A percentile compares a stretch with the other conserved stretches of the same genome.
These are phyloP conservation scores for Termitomyces sp. DNA, from an alignment of 768 basidiomycete species.

Conservation along the genomic window DNA sequence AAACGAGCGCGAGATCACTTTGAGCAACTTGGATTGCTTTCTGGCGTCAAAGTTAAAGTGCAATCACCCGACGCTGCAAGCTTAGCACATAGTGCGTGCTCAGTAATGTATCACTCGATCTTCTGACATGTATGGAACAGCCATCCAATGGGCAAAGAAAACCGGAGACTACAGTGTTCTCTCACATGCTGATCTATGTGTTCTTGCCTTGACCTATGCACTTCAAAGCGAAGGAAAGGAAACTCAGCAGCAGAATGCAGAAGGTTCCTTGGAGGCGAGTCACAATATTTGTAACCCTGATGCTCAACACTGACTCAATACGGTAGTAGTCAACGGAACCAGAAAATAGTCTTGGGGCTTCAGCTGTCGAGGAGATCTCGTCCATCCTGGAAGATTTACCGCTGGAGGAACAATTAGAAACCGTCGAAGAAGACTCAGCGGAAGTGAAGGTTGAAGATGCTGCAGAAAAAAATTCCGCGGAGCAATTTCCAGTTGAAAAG, in stretches of 20 bases:
- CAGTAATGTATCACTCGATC: background rate
- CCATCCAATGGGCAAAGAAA: constrained; percentile 88
- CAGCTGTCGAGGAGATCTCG: constrained; percentile 10
- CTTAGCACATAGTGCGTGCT: constrained; percentile 50
- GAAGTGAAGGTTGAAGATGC: background rate
- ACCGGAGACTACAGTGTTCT: constrained; percentile 94
- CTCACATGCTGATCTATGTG: constrained; percentile 85
- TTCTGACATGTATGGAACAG: constrained; percentile 32
- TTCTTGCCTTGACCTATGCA: constrained; percentile 83
- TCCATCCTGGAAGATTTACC: constrained; percentile 11
- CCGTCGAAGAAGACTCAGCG: constrained; percentile 2
- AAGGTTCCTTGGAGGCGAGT: constrained; percentile 21
- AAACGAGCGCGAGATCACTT: constrained; percentile 83
- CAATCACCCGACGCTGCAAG: constrained; percentile 66
- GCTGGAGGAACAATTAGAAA: constrained; percentile 12
- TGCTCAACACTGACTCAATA: constrained; percentile 14
- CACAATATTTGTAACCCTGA: background rate
- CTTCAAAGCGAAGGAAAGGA: constrained; percentile 54
- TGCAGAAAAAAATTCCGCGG: constrained; percentile 9
- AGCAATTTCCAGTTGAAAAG: constrained; percentile 14
- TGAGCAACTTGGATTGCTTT: constrained; percentile 65
- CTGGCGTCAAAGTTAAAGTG: constrained; percentile 71
- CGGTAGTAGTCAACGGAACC: constrained; percentile 25
- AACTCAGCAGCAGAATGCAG: constrained; percentile 20
- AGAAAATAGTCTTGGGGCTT: constrained; percentile 1